Conservation (phyloP, 2,329 filamentous ascomycete genomes). For the Beauveria australis region DNA sequence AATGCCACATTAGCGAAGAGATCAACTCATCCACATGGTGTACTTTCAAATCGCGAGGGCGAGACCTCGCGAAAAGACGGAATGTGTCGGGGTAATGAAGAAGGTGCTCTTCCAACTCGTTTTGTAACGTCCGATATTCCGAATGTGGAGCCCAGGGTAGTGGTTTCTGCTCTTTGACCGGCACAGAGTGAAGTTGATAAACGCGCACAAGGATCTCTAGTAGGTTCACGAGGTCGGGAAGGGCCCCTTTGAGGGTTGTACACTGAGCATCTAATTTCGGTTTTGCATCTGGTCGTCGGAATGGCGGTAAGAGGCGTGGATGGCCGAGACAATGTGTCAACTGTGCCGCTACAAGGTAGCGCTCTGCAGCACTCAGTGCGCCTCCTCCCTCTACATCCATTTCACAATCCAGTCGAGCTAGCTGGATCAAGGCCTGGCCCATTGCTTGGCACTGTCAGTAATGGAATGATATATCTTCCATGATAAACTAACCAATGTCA, state of each 20-base stretch:
- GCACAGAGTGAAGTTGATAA: neutral
- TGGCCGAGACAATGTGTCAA: neutral
- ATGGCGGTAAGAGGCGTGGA: neutral
- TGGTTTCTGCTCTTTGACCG: neutral
- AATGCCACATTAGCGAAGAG: neutral
- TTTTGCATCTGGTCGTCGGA: neutral
- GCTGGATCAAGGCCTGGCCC: neutral
- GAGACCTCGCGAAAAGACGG: neutral
- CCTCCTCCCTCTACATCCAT: neutral
- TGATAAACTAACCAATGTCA: neutral
- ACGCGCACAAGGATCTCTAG: neutral
- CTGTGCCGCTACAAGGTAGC: neutral
- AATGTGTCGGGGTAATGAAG: neutral
- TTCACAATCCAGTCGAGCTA: neutral
- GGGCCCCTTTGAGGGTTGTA: neutral
- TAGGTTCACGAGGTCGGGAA: neutral
- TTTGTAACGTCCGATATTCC: neutral
- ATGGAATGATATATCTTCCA: neutral
- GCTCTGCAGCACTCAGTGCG: neutral
- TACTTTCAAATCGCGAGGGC: neutral
- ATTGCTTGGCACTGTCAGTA: neutral
- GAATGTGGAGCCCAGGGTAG: neutral
- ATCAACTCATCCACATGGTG: neutral
- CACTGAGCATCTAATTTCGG: neutral
- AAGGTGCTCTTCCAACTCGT: neutral